phyloP scores from a whole-genome alignment of 2,329 filamentous ascomycete species.

The Pseudogymnoascus destructans region DNA sequence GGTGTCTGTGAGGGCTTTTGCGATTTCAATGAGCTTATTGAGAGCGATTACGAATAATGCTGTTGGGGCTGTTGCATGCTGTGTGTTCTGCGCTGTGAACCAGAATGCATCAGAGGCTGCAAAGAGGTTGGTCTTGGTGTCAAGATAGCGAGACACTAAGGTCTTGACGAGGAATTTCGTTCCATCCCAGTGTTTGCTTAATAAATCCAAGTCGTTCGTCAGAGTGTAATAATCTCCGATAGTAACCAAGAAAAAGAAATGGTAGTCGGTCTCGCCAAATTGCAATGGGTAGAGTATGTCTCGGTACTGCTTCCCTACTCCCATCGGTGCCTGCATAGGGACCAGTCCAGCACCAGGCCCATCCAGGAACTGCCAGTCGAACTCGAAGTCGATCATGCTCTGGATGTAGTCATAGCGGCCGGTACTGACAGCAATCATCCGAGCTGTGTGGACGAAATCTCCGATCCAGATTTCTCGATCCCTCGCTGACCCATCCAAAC shows the following conservation, averaged over 20 bases:
- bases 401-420: slow-evolving; percentile 26
- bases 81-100: neutral
- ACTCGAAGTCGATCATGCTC: slow-evolving; percentile 26
- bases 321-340: slow-evolving; percentile 11
- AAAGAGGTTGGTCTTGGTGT: neutral
- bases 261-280: slow-evolving; percentile 7
- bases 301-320: slow-evolving; percentile 8
- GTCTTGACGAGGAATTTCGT: neutral
- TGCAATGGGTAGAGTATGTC: slow-evolving; percentile 9
- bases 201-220: neutral
- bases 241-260: slow-evolving; percentile 4
- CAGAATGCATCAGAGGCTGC: neutral
- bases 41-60: slow-evolving; percentile 16
- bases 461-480: slow-evolving; percentile 32
- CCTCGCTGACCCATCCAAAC: slow-evolving; percentile 31
- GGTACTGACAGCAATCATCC: slow-evolving; percentile 28
- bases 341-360: slow-evolving; percentile 9
- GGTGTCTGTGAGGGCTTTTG: slow-evolving; percentile 24
- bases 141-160: neutral
- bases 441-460: slow-evolving; percentile 31
- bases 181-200: neutral
- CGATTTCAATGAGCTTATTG: slow-evolving; percentile 21
- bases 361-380: slow-evolving; percentile 20
- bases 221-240: neutral
- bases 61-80: neutral